Evolutionary conservation across 176 grass and related monocot species (phyloP), one percentile per base, ranked within the genome.

Genomic region (Musa acuminata): DNA sequence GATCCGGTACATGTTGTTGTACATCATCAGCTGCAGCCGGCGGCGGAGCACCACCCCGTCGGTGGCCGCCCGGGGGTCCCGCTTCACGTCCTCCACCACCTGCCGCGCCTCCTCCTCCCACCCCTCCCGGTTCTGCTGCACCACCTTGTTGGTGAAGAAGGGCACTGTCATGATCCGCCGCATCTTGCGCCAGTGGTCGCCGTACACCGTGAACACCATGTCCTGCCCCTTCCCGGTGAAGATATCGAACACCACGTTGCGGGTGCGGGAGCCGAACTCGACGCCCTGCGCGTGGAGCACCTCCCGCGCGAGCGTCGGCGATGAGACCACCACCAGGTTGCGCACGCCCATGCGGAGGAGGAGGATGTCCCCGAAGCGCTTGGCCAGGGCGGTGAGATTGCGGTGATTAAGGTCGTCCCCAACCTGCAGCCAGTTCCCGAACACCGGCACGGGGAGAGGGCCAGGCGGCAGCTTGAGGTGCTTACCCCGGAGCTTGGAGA

Each of bases 1-100:
- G 90, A 97, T 97, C 67, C 93, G 84, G 79, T 90, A 97, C 93
- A 97, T 93, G 85, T 97, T 88, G 84, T 97, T 97, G 87, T 97
- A 97, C 93, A 97, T 97, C 90, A 97, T 92, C 10, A 90, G 84
- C 79, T 97, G 93, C 16, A 96, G 80, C 52, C 93, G 68, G 29
- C 73, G 72, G 5, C 93, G 77, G 69, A 96, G 72, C 8, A 97
- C 83, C 9, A 83, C 60, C 8, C 93, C 93, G n/a, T 78, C 75
- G 0, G 78, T 74, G 0, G 85, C 86, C 3, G 93, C 84, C 2
- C 43, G 53, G 2, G 87, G 75, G 80, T 89, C 29, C 71, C 54
- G 50, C 62, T 43, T 48, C 22, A 97, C 79, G 71, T 97, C 90
- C 85, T 97, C 87, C 16, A 97, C 85, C 49, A 93, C 93, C 1